Percentiles rank a stretch among this genome's conserved stretches.
Evolutionary conservation across 2,329 filamentous ascomycete species (phyloP).

Genomic region (Trichothecium roseum): DNA sequence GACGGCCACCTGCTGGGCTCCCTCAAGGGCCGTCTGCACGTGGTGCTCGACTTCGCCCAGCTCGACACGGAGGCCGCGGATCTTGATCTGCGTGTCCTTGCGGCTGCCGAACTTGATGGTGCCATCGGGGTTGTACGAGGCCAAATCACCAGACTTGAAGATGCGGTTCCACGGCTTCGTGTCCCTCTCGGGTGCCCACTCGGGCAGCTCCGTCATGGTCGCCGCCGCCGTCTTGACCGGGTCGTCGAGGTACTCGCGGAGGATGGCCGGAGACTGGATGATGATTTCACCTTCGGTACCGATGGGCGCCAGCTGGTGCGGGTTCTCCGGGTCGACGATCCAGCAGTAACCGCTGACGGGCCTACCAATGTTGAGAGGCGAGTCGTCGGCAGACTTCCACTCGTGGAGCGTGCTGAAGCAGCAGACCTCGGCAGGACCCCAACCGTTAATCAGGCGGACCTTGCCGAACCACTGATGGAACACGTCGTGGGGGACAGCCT

Average conservation of each 20-base stretch:
- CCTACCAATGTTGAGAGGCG: slow-evolving; percentile 3
- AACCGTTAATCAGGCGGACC: slow-evolving; percentile 5
- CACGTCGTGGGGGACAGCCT: slow-evolving; percentile 4
- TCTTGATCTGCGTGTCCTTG: slow-evolving; percentile 44
- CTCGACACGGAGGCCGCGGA: slow-evolving; percentile 41
- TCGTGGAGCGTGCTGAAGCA: slow-evolving; percentile 5
- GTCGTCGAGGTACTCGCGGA: slow-evolving; percentile 6
- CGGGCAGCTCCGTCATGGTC: slow-evolving; percentile 16
- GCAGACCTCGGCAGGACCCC: slow-evolving; percentile 7
- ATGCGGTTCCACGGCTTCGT: slow-evolving; percentile 1
- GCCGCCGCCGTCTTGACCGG: slow-evolving; percentile 11
- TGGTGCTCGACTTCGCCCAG: slow-evolving; percentile 8
- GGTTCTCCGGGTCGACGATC: slow-evolving; percentile 7
- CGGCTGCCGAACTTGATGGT: slow-evolving; percentile 32
- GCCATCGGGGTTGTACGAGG: slow-evolving; percentile 15
- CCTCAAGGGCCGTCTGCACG: slow-evolving; percentile 1
- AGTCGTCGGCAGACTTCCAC: slow-evolving; percentile 1
- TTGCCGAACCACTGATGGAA: slow-evolving; percentile 5
- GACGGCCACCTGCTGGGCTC: background rate
- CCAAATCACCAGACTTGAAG: slow-evolving; percentile 6
- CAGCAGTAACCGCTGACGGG: slow-evolving; percentile 5
- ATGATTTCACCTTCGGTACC: slow-evolving; percentile 9
- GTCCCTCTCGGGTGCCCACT: slow-evolving; percentile 6
- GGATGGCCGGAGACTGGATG: slow-evolving; percentile 8
- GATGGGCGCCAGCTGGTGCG: slow-evolving; percentile 7